Evolutionary conservation across 1,284 basidiomycete genomes (phyloP).

Genomic region (Leccinum colubrinum): DNA sequence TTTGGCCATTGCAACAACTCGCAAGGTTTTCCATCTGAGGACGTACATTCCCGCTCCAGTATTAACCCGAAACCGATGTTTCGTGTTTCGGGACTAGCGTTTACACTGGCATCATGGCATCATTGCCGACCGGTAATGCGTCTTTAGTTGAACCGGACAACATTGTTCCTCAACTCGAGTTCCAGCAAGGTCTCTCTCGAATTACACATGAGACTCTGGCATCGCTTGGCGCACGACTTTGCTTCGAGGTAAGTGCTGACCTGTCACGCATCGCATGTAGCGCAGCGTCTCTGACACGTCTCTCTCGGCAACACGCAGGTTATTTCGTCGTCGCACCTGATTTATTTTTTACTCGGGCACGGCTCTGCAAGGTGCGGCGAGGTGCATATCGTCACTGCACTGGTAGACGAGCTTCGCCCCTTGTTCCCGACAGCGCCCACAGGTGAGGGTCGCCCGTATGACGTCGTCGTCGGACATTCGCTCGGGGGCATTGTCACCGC

Average conservation of each 20-base stretch:
- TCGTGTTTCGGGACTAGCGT: not conserved
- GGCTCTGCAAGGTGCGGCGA: slow-evolving; percentile 11
- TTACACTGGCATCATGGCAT: not conserved
- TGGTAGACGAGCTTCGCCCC: slow-evolving; percentile 14
- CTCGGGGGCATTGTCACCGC: slow-evolving; percentile 17
- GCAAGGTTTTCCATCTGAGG: not conserved
- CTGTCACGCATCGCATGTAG: not conserved
- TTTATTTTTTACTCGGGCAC: slow-evolving; percentile 18
- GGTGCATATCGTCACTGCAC: slow-evolving; percentile 13
- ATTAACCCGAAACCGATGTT: not conserved
- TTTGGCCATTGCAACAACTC: not conserved
- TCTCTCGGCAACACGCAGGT: slow-evolving; percentile 7
- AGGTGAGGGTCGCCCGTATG: slow-evolving; percentile 1
- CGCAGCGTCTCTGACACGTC: not conserved
- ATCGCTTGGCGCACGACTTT: slow-evolving; percentile 10
- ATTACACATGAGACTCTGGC: not conserved
- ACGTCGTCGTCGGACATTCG: slow-evolving; percentile 20
- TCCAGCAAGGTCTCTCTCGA: not conserved
- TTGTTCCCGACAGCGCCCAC: not conserved
- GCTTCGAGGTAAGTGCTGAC: slow-evolving; percentile 11
- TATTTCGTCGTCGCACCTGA: slow-evolving; percentile 17
- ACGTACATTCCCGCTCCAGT: not conserved
- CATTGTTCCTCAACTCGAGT: not conserved
- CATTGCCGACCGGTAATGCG: not conserved
- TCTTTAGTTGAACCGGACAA: not conserved